Base-by-base conservation (phyloP, 2,329 filamentous ascomycete species). In the Polytolypa hystricis region DNA sequence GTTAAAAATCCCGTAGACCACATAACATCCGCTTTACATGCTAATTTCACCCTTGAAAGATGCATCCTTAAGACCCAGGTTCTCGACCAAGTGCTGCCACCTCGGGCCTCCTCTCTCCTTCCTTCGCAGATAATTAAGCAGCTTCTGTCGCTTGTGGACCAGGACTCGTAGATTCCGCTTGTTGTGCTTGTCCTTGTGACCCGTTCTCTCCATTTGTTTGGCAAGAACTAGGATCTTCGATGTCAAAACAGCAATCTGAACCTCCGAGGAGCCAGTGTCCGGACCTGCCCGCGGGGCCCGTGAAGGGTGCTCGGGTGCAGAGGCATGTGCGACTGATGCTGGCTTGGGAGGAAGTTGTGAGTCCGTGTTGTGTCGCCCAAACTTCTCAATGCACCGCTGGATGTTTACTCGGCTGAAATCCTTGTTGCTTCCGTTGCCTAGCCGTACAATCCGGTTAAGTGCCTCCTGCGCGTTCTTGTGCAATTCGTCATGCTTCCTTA, bases 201-300 rank as follows among this genome's bases (percentile, higher is more conserved):
- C 84, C 48, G 77, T 73, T 28, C 66, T 70, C 52, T 81, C 71
- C 35, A 94, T 62, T 46, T 80, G 78, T 47, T 81, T 71, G 11
- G 82, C 79, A 33, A 98, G 60, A 16, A 81, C 78, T 44, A 84
- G 72, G 56, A 98, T 98, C 71, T 95, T 96, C 39, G 85, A 75
- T 3, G 91, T 98, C 57, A 98, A 62, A 49, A 98, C 93, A 30
- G 86, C 87, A 47, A 93, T 85, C 67, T 98, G 91, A n/a, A 98
- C 93, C 64, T 98, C 91, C 5, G 84, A 84, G 50, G 84, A 93
- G 23, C 91, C 91, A 1, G 89, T 98, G 56, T 98, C 91, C 4
- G 81, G 82, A 0, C 91, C 91, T n/a, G 79, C 77, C 20, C 93
- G 80, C 33, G 73, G 73, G 17, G 62, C 47, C 4, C 47, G 40